Evolutionary conservation across 2,329 filamentous ascomycete genomes (phyloP).

Genomic region (Malbranchea cinnamomea): DNA sequence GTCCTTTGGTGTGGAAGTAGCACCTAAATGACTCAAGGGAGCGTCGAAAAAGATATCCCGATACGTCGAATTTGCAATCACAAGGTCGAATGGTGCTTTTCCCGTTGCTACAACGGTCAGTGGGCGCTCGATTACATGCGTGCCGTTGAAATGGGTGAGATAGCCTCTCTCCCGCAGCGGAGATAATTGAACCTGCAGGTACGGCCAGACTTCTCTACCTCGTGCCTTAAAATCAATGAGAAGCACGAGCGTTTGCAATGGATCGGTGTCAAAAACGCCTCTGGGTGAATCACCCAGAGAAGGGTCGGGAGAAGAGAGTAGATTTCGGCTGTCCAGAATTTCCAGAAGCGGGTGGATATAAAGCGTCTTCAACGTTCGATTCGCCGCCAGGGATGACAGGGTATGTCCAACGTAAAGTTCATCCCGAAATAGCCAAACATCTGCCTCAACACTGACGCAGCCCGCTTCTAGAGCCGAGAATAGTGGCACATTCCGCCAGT

Average conservation of each 20-base stretch:
- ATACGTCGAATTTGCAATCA: slow-evolving; percentile 33
- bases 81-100: slow-evolving; percentile 35
- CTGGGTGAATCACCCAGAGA: slow-evolving; percentile 18
- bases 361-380: slow-evolving; percentile 35
- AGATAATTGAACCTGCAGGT: slow-evolving; percentile 28
- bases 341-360: slow-evolving; percentile 38
- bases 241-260: slow-evolving; percentile 35
- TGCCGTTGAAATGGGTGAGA: slow-evolving; percentile 37
- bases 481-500: slow-evolving; percentile 40
- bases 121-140: slow-evolving; percentile 26
- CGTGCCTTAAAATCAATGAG: slow-evolving; percentile 38
- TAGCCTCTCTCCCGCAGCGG: slow-evolving; percentile 35
- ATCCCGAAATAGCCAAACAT: slow-evolving; percentile 39
- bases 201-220: slow-evolving; percentile 22
- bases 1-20: no score
- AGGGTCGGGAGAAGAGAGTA: slow-evolving; percentile 22
- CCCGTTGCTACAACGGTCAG: slow-evolving; percentile 41
- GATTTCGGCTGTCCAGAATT: slow-evolving; percentile 37
- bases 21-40: slow-evolving; percentile 29
- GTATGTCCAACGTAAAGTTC: slow-evolving; percentile 43
- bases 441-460: slow-evolving; percentile 42
- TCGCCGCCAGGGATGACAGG: slow-evolving; percentile 29
- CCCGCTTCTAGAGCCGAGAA: slow-evolving; percentile 41
- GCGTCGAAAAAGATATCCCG: slow-evolving; percentile 44
- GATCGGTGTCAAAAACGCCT: slow-evolving; percentile 37